A percentile compares a stretch with the other conserved stretches of the same genome.
phyloP scores from a whole-genome alignment of 2,329 filamentous ascomycete species.

The Alternaria angustiovoidea region DNA sequence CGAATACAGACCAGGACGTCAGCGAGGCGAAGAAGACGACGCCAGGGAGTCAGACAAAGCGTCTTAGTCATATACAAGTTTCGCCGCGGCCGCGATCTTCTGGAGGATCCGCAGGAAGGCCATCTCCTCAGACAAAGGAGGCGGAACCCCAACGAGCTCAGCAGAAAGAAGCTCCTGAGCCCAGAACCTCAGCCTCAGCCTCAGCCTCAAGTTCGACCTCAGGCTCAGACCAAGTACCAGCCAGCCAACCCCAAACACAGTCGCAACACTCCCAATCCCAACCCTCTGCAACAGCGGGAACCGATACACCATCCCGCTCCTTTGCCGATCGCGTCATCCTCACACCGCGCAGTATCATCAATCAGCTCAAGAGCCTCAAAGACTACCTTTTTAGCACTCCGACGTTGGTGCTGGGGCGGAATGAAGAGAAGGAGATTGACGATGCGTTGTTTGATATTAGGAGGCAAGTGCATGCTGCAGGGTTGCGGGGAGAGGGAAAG shows the following conservation, averaged over 20 bases:
- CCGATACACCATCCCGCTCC: constrained; percentile 38
- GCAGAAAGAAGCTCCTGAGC: not conserved
- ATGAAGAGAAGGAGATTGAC: constrained; percentile 75
- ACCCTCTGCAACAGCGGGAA: too few species aligned
- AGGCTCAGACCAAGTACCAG: not conserved
- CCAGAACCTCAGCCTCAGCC: too few species aligned
- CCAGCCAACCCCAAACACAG: not conserved
- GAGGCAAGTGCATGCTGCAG: constrained; percentile 75
- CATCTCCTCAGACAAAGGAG: not conserved
- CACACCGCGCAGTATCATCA: constrained; percentile 61
- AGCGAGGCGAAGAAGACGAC: constrained; percentile 35
- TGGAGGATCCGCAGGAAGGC: not conserved
- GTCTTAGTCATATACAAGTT: constrained; percentile 39
- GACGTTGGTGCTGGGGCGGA: constrained; percentile 66
- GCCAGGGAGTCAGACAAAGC: constrained; percentile 24
- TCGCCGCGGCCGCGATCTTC: constrained; percentile 22
- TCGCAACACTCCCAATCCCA: not conserved
- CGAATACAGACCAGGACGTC: constrained; percentile 36
- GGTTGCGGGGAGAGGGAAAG: constrained; percentile 56
- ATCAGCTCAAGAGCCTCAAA: constrained; percentile 54
- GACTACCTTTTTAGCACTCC: constrained; percentile 62
- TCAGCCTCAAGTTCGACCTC: too few species aligned
- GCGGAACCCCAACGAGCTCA: not conserved
- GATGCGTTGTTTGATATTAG: constrained; percentile 82
- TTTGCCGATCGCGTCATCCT: constrained; percentile 48